Evolutionary conservation across 139 green algal species (phyloP).

Genomic region (Chlamydomonas sphaeroides): DNA sequence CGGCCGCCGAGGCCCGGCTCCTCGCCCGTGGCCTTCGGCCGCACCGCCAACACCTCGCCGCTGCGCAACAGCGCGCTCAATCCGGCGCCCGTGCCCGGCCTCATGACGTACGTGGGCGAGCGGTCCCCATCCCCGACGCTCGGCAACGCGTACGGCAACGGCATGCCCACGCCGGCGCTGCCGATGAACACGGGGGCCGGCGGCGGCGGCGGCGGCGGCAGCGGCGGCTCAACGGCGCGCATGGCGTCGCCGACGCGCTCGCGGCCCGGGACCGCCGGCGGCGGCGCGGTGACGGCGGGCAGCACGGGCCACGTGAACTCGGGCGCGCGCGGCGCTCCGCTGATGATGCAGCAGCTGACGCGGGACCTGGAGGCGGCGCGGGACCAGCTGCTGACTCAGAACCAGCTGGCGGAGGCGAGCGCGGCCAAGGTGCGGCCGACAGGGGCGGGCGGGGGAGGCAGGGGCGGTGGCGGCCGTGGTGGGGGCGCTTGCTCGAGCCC

Average conservation of each 20-base stretch:
- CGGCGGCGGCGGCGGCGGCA: neutral
- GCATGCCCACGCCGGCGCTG: neutral
- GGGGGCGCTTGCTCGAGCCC: too few relatives aligned
- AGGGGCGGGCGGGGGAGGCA: neutral
- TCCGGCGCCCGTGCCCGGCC: neutral
- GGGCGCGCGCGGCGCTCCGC: constrained; percentile 27
- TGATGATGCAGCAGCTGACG: constrained; percentile 56
- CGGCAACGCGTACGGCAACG: neutral
- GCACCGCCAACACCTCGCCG: constrained; percentile 24
- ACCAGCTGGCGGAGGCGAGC: constrained; percentile 58
- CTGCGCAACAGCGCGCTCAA: constrained; percentile 3
- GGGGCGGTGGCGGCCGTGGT: neutral
- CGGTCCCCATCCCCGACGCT: neutral
- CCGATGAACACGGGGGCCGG: neutral
- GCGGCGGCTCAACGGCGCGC: neutral
- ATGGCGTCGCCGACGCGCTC: neutral
- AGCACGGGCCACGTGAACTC: constrained; percentile 51
- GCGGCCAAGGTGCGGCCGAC: constrained; percentile 54
- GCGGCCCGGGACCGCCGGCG: neutral
- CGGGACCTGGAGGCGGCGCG: constrained; percentile 56
- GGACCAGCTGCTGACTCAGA: constrained; percentile 61
- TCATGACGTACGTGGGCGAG: constrained; percentile 9
- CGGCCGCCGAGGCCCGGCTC: constrained; percentile 14
- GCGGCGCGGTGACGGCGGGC: too few relatives aligned
- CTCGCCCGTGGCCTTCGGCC: constrained; percentile 27